Conservation (phyloP, 495 filamentous ascomycete species). For the Tuber brumale region DNA sequence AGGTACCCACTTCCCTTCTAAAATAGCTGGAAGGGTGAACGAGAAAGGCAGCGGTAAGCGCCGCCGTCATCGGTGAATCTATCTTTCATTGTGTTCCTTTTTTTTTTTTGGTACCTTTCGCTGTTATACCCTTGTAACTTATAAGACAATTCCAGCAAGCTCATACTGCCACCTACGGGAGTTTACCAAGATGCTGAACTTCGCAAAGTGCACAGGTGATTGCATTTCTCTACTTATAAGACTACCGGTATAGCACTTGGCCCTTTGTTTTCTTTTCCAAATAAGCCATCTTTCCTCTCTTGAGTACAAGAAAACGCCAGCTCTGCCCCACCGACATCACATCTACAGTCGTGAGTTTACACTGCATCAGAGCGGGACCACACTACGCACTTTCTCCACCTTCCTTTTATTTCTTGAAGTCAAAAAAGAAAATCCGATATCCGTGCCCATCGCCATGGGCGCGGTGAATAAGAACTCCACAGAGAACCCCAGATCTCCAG, state of each 20-base stretch:
- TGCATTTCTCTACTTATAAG: neutral
- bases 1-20: neutral
- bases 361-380: neutral
- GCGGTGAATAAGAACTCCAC: neutral
- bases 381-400: constrained; percentile 4
- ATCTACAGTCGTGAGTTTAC: neutral
- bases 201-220: neutral
- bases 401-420: neutral
- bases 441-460: neutral
- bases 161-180: neutral
- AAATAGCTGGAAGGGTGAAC: neutral
- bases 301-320: neutral
- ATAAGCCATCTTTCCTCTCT: neutral
- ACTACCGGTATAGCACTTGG: neutral
- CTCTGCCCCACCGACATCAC: neutral
- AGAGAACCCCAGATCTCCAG: neutral
- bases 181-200: neutral
- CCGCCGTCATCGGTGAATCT: neutral
- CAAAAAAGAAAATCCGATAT: neutral
- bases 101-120: neutral
- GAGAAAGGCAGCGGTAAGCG: neutral
- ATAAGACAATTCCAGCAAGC: neutral
- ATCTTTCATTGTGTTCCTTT: neutral
- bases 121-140: neutral
- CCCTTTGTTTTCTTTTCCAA: neutral